These are phyloP conservation scores for Ustilago tritici DNA, from an alignment of 1,284 basidiomycete genomes.

Conservation along the genomic window DNA sequence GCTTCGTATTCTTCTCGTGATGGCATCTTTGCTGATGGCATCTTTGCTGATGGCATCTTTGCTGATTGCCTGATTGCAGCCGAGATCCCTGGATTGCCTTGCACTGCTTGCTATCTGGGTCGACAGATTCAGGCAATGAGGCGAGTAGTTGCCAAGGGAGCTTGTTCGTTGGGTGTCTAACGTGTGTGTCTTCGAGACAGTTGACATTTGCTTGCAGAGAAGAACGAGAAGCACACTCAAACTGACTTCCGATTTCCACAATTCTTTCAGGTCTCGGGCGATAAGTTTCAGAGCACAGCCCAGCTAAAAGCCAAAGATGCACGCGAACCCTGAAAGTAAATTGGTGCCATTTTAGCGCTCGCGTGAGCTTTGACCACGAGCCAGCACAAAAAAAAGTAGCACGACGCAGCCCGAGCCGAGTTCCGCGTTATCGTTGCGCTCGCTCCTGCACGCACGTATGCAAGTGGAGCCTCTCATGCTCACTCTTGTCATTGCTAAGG, in stretches of 20 bases:
- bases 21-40: slow-evolving; percentile 44
- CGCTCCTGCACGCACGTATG: slow-evolving; percentile 31
- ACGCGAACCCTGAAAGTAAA: slow-evolving; percentile 18
- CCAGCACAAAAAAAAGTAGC: background rate
- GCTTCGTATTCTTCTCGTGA: slow-evolving; percentile 71
- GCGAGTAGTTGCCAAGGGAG: no score
- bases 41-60: slow-evolving; percentile 57
- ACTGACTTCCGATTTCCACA: slow-evolving; percentile 37
- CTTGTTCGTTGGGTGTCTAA: no score
- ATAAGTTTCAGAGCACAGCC: slow-evolving; percentile 8
- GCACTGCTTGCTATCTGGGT: no score
- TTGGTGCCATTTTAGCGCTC: background rate
- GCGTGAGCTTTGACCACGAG: background rate
- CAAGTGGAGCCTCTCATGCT: slow-evolving; percentile 15
- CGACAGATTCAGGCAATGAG: no score
- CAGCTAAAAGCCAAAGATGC: background rate
- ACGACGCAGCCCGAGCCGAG: slow-evolving; percentile 8
- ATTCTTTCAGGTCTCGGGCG: slow-evolving; percentile 19
- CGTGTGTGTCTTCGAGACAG: background rate
- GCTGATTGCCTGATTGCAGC: background rate
- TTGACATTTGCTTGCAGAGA: slow-evolving; percentile 7
- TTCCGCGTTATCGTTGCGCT: slow-evolving; percentile 16
- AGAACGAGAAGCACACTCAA: slow-evolving; percentile 9
- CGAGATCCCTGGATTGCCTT: background rate
- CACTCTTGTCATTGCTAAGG: background rate